A percentile compares a stretch with the other conserved stretches of the same genome.
phyloP scores from a whole-genome alignment of 805 yeast genomes.

The Wickerhamomyces canadensis region DNA sequence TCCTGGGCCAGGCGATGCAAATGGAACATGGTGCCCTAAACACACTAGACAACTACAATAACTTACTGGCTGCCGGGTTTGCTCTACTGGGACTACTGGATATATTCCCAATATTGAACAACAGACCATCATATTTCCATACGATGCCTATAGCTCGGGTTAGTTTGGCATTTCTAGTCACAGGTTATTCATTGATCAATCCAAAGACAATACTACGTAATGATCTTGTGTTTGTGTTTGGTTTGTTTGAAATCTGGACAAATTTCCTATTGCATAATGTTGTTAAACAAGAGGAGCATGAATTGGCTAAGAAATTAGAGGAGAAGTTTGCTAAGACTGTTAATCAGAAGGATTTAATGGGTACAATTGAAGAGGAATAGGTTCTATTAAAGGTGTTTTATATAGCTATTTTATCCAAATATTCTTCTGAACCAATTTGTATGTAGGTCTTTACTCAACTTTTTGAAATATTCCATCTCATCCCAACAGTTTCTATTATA shows the following conservation, averaged over 20 bases:
- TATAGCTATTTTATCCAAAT: slow-evolving; percentile 6
- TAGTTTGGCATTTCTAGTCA: slow-evolving; percentile 41
- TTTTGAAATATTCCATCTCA: slow-evolving; percentile 31
- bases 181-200: slow-evolving; percentile 43
- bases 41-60: slow-evolving; percentile 3
- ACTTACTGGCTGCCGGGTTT: slow-evolving; percentile 43
- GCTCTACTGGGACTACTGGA: slow-evolving; percentile 44
- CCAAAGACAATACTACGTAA: slow-evolving; percentile 45
- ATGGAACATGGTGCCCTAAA: slow-evolving; percentile 37
- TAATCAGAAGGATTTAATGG: not conserved
- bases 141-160: slow-evolving; percentile 56
- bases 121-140: slow-evolving; percentile 45
- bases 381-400: too few relatives aligned
- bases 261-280: slow-evolving; percentile 57
- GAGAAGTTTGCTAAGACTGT: slow-evolving; percentile 11
- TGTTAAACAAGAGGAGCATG: slow-evolving; percentile 46
- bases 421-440: slow-evolving; percentile 26
- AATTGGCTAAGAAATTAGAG: slow-evolving; percentile 40
- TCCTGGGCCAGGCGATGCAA: slow-evolving; percentile 56
- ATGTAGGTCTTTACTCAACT: slow-evolving; percentile 28
- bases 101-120: slow-evolving; percentile 49
- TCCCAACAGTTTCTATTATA: slow-evolving; percentile 34
- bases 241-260: slow-evolving; percentile 64
- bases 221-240: slow-evolving; percentile 51
- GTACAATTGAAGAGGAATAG: too few relatives aligned